Evolutionary conservation across 257 asterid species (phyloP), one percentile per base, ranked within the genome.

Genomic region (Solanum rostratum): DNA sequence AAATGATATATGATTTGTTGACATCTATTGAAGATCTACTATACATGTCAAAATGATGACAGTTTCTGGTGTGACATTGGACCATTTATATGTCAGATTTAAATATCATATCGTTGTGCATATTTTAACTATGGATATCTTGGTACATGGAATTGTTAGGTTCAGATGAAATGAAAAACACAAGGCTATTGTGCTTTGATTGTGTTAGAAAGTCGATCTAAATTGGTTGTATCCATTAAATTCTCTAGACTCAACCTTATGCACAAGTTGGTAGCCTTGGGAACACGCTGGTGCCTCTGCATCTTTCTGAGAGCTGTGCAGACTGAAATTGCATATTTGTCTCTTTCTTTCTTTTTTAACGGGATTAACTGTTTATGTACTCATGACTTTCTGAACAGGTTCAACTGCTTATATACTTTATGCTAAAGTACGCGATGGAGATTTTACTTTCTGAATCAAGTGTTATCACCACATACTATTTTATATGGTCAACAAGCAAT

Each of bases 381-480:
- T 27, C 45, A 15, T 76, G 27, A 76, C 59, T 76, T 43, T 50
- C 76, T 76, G 85, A 88, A 89, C 98, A 94, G 99, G 99, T 96
- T 89, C 99, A 95, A 87, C 83, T 96, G 91, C 86, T 96, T 90
- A 94, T 95, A 68, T 96, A 96, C 92, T 96, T 96, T 89, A 96
- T 96, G 99, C 94, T 96, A 84, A 96, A 96, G 86, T 96, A 96
- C 83, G 99, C 95, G 8, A 95, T 95, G 98, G 99, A 95, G 92
- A 90, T 96, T 84, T 89, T 96, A 80, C 97, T 97, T 45, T 93
- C 99, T 57, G 99, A 97, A 90, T 97, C 99, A 33, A 97, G 99
- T 88, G 98, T 96, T 54, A 69, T 96, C 86, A 95, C 98, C 20
- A 91, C 98, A 14, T 87, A 96, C 91, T 96, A 96, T 85, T 96